phyloP scores from a whole-genome alignment of 2,329 filamentous ascomycete genomes.

The Thermoascus crustaceus region DNA sequence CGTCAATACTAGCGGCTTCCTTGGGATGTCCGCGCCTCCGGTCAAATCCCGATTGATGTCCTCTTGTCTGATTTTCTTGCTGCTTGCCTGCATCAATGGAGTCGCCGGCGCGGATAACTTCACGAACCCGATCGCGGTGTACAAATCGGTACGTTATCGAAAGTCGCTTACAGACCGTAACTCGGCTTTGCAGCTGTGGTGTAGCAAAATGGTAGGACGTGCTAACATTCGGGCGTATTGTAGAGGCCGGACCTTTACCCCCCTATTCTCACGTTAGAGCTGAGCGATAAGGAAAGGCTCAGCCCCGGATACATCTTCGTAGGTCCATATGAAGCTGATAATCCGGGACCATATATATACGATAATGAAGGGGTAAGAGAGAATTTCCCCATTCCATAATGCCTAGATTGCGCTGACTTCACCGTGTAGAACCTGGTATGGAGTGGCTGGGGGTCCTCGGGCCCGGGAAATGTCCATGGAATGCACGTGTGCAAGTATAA shows the following conservation, averaged over 20 bases:
- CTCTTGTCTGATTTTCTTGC: constrained; percentile 8
- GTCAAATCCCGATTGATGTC: not conserved
- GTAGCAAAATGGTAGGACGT: not conserved
- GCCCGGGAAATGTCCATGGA: constrained; percentile 43
- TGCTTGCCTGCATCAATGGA: constrained; percentile 15
- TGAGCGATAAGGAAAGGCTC: constrained; percentile 21
- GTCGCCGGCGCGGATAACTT: constrained; percentile 19
- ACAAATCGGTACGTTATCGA: constrained; percentile 28
- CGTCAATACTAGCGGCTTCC: constrained; percentile 10
- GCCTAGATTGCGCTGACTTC: constrained; percentile 8
- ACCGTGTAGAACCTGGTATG: constrained; percentile 40
- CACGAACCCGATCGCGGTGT: constrained; percentile 21
- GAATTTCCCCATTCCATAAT: not conserved
- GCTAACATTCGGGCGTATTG: not conserved
- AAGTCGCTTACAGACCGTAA: not conserved
- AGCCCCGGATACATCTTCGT: constrained; percentile 45
- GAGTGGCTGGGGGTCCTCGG: constrained; percentile 42
- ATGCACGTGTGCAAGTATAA: constrained; percentile 44
- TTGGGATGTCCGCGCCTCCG: constrained; percentile 1
- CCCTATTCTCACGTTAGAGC: constrained; percentile 26
- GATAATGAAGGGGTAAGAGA: constrained; percentile 39
- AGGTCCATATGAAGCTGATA: constrained; percentile 41
- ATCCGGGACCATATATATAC: constrained; percentile 45
- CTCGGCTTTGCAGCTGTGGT: not conserved
- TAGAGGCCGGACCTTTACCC: constrained; percentile 34